phyloP scores from a whole-genome alignment of 2,329 filamentous ascomycete genomes.

The Phialophora tarda region DNA sequence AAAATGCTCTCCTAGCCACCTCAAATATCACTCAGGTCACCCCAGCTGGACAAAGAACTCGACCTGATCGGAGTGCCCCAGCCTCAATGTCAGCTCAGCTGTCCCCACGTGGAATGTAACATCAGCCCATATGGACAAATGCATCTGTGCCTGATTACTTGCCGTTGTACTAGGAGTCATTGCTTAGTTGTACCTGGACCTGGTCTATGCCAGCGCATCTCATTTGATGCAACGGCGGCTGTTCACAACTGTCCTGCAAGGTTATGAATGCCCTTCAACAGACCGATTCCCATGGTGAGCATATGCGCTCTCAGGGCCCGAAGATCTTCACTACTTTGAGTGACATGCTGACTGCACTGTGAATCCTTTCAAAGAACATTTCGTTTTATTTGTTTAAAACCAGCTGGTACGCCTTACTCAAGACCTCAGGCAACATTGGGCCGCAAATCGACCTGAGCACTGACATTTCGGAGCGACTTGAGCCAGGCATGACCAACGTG shows the following conservation, averaged over 20 bases:
- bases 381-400: too few species aligned
- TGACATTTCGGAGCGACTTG: too few species aligned
- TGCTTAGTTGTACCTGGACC: background rate
- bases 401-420: background rate
- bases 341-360: background rate
- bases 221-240: background rate
- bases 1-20: background rate
- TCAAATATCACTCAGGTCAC: too few species aligned
- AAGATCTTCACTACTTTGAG: constrained; percentile 1
- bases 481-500: too few species aligned
- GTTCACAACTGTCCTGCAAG: too few species aligned
- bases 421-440: too few species aligned
- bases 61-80: too few species aligned
- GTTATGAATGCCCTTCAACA: too few species aligned
- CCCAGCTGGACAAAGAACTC: too few species aligned
- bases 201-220: background rate
- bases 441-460: too few species aligned
- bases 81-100: constrained; percentile 3
- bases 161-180: background rate
- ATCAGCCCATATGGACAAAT: constrained; percentile 10
- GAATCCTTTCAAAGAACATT: background rate
- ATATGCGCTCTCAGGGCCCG: background rate
- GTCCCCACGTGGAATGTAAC: constrained; percentile 13
- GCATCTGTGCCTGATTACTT: constrained; percentile 15
- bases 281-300: too few species aligned